phyloP scores from a whole-genome alignment of 768 basidiomycete species.

The Solioccasus polychromus region DNA sequence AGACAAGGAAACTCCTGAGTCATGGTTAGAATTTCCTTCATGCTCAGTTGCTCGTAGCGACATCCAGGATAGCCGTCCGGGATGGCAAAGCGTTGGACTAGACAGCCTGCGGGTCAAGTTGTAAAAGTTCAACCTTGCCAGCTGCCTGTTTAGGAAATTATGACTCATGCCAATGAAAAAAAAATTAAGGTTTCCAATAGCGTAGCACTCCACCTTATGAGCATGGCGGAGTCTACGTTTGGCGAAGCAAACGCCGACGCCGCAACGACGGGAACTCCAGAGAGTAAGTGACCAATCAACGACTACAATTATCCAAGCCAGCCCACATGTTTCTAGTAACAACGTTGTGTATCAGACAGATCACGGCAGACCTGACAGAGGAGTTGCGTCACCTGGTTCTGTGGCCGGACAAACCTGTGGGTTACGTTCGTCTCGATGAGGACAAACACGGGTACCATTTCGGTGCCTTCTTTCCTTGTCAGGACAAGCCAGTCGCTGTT shows the following conservation, averaged over 20 bases:
- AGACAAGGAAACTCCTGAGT: background rate
- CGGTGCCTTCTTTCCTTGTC: conserved; percentile 48
- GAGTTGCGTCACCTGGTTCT: conserved; percentile 54
- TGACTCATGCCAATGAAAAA: background rate
- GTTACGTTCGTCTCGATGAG: conserved; percentile 50
- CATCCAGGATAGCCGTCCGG: too few species aligned
- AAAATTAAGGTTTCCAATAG: background rate
- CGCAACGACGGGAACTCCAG: background rate
- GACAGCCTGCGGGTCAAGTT: too few species aligned
- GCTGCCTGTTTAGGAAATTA: conserved; percentile 6
- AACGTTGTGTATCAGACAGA: conserved; percentile 24
- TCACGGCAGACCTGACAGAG: conserved; percentile 44
- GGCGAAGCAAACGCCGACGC: conserved; percentile 3
- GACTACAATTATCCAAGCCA: background rate
- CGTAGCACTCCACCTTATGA: background rate
- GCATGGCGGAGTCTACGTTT: conserved; percentile 5
- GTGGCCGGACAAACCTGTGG: conserved; percentile 51
- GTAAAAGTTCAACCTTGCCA: too few species aligned
- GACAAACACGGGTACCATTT: conserved; percentile 51
- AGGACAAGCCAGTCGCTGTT: conserved; percentile 44
- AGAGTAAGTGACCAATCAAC: conserved; percentile 11
- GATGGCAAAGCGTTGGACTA: too few species aligned
- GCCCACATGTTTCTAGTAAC: conserved; percentile 9
- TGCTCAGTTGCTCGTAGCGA: background rate
- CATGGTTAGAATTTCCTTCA: background rate